Conservation (phyloP, 345 rosid genomes). For the Gossypium longicalyx region DNA sequence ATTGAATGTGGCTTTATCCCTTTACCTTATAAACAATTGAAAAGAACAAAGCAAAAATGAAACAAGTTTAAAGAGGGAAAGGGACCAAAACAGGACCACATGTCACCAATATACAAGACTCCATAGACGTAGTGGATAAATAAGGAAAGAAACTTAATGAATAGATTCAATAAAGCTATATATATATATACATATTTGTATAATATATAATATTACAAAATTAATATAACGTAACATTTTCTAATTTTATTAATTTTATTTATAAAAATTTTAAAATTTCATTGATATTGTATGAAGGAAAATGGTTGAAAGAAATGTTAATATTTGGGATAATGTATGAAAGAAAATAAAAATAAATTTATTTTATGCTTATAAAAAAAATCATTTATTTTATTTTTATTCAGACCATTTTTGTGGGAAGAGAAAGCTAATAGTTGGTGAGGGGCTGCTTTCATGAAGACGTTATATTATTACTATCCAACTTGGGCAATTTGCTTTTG, state of each 20-base stretch:
- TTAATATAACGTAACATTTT: not conserved
- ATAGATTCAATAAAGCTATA: not conserved
- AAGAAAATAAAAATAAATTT: not conserved
- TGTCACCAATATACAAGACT: not conserved
- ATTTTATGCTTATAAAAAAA: not conserved
- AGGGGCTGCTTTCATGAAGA: slow-evolving; percentile 50
- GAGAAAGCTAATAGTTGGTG: slow-evolving; percentile 34
- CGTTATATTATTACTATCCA: slow-evolving; percentile 25
- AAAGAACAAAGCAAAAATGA: not conserved
- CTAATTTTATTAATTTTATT: not conserved
- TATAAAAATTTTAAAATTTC: not conserved
- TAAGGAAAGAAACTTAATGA: not conserved
- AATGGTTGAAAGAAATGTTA: not conserved
- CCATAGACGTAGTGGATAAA: not conserved
- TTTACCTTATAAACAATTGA: too few relatives aligned
- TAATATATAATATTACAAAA: not conserved
- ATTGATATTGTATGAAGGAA: not conserved
- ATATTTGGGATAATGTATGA: not conserved
- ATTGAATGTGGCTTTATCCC: too few relatives aligned
- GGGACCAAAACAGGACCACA: slow-evolving; percentile 9
- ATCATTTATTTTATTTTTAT: not conserved
- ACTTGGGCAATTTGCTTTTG: slow-evolving; percentile 19
- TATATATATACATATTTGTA: not conserved
- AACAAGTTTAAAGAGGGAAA: not conserved
- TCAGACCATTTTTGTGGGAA: not conserved